phyloP scores from a whole-genome alignment of 768 basidiomycete genomes.

The Phylloporus scabripes region DNA sequence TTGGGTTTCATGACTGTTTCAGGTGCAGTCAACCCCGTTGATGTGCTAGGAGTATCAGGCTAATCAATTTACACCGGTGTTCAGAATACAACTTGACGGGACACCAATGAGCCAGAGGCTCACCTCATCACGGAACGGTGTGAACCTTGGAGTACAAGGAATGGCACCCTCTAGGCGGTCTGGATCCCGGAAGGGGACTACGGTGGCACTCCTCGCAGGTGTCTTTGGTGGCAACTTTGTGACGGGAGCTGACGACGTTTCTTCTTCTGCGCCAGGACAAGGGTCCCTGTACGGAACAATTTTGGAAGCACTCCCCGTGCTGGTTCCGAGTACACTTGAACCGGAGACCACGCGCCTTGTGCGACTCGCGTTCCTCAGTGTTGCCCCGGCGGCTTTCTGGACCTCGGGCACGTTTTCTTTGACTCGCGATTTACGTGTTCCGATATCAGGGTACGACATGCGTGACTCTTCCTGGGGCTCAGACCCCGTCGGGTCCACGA shows the following conservation, averaged over 20 bases:
- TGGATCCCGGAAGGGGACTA: constrained; percentile 40
- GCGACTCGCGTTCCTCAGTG: constrained; percentile 56
- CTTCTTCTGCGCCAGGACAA: constrained; percentile 39
- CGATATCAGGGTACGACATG: constrained; percentile 64
- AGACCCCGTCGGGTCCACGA: constrained; percentile 62
- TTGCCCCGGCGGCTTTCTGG: constrained; percentile 63
- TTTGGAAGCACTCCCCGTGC: constrained; percentile 39
- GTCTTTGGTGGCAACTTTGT: constrained; percentile 31
- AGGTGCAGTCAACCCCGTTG: constrained; percentile 30
- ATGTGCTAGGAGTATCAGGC: constrained; percentile 23
- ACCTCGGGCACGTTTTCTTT: constrained; percentile 76
- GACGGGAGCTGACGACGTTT: constrained; percentile 28
- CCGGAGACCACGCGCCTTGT: constrained; percentile 47
- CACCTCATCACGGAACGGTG: constrained; percentile 72
- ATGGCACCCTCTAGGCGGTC: constrained; percentile 19
- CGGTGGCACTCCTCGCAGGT: constrained; percentile 28
- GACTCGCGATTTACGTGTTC: constrained; percentile 69
- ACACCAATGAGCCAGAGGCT: constrained; percentile 18
- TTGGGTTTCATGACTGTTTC: constrained; percentile 68
- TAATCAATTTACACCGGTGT: constrained; percentile 9
- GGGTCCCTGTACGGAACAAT: constrained; percentile 67
- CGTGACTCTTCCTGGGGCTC: constrained; percentile 41
- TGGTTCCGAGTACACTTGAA: constrained; percentile 11
- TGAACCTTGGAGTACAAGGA: constrained; percentile 54
- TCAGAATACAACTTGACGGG: constrained; percentile 7